Evolutionary conservation across 371 early-diverging fungal genomes (phyloP), one percentile per base, ranked within the genome.

Genomic region (Haplosporangium sp.): DNA sequence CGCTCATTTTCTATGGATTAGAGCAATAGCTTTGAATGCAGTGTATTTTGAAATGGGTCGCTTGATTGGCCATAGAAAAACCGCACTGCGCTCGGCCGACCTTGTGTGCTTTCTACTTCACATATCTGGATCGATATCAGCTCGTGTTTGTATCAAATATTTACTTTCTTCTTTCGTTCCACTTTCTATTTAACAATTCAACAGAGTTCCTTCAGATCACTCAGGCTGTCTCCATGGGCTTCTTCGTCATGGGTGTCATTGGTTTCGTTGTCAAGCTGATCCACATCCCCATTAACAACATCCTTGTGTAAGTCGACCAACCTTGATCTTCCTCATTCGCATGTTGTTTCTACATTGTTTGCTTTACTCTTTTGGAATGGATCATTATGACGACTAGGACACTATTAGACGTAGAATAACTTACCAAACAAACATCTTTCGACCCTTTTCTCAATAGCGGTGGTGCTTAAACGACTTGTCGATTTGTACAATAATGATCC

Each of bases 281-380:
- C 73, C 99, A 99, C 85, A 99, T 99, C 82, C 99, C 99, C 67
- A 98, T 99, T 89, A 98, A 97, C 92, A 98, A 98, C 88, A 98
- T 99, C 83, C 95, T 99, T 74, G 98, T 99, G 84, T 84, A 82
- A 72, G 84, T 71, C n/a, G 16, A 55, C 55, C 46, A 58, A 64
- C 18, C 21, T 42, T 52, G 42, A 29, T 42, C n/a, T 53, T n/a
- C 47, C 38, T 10, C 8, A 53, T 12, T 36, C 47, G 36, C 40
- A 3, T 11, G 9, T 29, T 59, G 46, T 59, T 47, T 20, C 29
- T 29, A 29, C 29, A 4, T 4, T 2, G 29, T 29, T 29, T 29
- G 29, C 29, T 29, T 4, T 29, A 29, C 29, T 29, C 29, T 29
- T 29, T 29, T 29, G 29, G 29, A 29, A 29, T 29, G 29, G 29